phyloP scores from a whole-genome alignment of 768 basidiomycete species.

The Nidularia pulvinata region DNA sequence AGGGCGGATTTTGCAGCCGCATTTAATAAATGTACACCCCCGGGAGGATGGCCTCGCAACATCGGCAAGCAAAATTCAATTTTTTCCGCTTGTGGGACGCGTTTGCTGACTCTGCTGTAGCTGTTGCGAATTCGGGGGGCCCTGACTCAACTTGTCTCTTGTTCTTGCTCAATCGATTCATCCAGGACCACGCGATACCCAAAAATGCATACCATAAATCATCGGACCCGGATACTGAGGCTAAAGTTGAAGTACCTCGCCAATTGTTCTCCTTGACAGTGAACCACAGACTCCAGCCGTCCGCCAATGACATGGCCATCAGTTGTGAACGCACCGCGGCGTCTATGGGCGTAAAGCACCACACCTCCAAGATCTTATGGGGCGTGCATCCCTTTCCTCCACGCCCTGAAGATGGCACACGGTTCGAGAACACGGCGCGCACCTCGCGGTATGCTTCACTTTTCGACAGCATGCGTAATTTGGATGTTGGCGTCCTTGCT shows the following conservation, averaged over 20 bases:
- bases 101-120: slow-evolving; percentile 29
- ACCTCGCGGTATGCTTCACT: slow-evolving; percentile 48
- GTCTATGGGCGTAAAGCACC: slow-evolving; percentile 43
- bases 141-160: slow-evolving; percentile 82
- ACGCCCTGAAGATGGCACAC: slow-evolving; percentile 30
- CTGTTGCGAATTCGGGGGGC: slow-evolving; percentile 80
- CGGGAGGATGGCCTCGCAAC: not conserved
- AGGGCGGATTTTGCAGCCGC: not conserved
- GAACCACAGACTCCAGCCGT: slow-evolving; percentile 67
- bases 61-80: not conserved
- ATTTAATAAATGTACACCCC: not conserved
- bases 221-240: too few species aligned
- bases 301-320: slow-evolving; percentile 55
- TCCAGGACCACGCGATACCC: slow-evolving; percentile 18
- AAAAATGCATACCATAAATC: not conserved
- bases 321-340: slow-evolving; percentile 41
- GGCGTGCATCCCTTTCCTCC: slow-evolving; percentile 46
- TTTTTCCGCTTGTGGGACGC: not conserved
- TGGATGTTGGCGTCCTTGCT: slow-evolving; percentile 43
- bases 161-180: slow-evolving; percentile 55
- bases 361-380: slow-evolving; percentile 57
- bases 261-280: slow-evolving; percentile 60
- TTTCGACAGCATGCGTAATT: slow-evolving; percentile 31
- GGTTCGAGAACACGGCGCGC: slow-evolving; percentile 60
- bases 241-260: slow-evolving; percentile 4